Base-by-base conservation (phyloP, 306 rosid species). In the Gillenia trifoliata region DNA sequence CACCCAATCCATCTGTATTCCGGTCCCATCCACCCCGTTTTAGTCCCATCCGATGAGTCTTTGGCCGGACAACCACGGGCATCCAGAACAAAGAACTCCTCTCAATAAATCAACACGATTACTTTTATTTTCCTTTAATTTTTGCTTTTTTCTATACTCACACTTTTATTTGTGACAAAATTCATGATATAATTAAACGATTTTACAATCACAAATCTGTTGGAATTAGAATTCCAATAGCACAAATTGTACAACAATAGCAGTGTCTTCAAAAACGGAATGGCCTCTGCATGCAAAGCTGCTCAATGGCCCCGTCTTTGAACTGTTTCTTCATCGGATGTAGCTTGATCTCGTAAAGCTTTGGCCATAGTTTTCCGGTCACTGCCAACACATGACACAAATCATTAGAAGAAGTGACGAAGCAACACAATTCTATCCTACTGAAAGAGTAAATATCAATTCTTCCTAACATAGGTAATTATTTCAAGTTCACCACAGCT, bases 341-440 rank as follows among this genome's bases (percentile, higher is more conserved):
- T 77, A 89, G 65, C 81, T 87, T 85, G 77, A 91, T 83, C 85
- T 93, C 97, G 74, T 75, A 91, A 38, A 93, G 84, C 86, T 85
- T 87, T 23, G 98, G 97, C 98, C 98, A 93, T 20, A 85, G 73
- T 85, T 93, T 93, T 76, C 98, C 97, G 0, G 98, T 93, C 77
- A 93, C 98, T 93, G 90, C 79, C 79, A 76, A 28, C 40, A 82
- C 70, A n/a, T 4, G 2, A 26, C 33, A 40, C 45, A 1, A 4
- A 54, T 38, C 52, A 54, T 26, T 29, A 3, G 38, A 28, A 17
- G 73, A 28, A 17, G 73, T 3, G 3, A 9, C 60, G 2, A n/a
- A 0, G 8, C 60, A 54, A 66, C 9, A 65, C 65, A 65, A 75
- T 40, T 34, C 52, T 36, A 36, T 36, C 41, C 41, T 36, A 36